Conservation (phyloP, 306 rosid species). For the Erythrophleum fordii region DNA sequence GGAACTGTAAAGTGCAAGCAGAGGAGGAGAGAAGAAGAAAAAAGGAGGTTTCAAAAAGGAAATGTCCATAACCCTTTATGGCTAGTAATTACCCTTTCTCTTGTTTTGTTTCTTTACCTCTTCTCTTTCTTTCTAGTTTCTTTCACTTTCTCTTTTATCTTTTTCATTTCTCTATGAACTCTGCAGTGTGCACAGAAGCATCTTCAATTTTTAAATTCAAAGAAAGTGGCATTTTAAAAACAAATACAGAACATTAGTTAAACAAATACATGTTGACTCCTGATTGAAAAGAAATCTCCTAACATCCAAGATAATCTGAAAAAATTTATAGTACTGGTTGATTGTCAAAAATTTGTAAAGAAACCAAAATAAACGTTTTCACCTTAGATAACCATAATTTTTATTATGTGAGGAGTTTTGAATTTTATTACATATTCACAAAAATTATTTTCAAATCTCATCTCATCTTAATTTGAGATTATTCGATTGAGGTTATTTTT, state of each 20-base stretch:
- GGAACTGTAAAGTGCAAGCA: conserved; percentile 16
- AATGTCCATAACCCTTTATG: neutral
- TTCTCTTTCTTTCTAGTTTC: neutral
- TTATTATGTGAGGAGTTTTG: too few species aligned
- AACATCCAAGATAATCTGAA: too few species aligned
- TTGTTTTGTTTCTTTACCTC: neutral
- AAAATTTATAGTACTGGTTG: too few species aligned
- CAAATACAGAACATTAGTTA: neutral
- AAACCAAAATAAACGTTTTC: neutral
- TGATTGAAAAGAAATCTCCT: too few species aligned
- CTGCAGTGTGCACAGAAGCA: conserved; percentile 5
- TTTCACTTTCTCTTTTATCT: neutral
- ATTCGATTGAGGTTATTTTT: too few species aligned
- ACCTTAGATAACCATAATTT: neutral
- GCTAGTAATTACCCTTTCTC: neutral
- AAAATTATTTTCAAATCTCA: too few species aligned
- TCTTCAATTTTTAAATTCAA: conserved; percentile 26
- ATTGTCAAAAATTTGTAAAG: neutral
- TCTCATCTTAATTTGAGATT: too few species aligned
- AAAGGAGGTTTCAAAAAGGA: neutral
- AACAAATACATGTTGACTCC: neutral
- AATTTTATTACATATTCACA: too few species aligned
- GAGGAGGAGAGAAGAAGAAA: neutral
- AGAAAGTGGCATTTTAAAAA: neutral
- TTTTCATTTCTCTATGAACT: conserved; percentile 19